These are phyloP conservation scores for Psilocybe mexicana DNA, from an alignment of 1,284 basidiomycete species.

Conservation along the genomic window DNA sequence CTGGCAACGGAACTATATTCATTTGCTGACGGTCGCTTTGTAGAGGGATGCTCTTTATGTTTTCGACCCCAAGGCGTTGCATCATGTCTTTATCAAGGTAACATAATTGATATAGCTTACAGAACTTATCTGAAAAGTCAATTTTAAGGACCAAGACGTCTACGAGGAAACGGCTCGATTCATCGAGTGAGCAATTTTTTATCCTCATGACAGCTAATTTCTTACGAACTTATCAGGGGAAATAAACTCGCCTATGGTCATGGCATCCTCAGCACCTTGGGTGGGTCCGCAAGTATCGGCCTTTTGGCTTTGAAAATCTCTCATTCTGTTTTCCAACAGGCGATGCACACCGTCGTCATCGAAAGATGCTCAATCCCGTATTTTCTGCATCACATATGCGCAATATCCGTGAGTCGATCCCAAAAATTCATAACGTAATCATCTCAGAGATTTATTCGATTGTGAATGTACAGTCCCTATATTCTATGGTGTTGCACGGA, in stretches of 20 bases:
- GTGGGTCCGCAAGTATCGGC: slow-evolving; percentile 15
- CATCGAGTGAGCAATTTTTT: slow-evolving; percentile 22
- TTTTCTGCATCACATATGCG: slow-evolving; percentile 46
- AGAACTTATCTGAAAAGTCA: not conserved
- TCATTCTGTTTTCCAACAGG: slow-evolving; percentile 12
- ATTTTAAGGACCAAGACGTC: not conserved
- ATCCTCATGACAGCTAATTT: not conserved
- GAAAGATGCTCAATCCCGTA: slow-evolving; percentile 48
- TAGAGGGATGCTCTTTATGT: slow-evolving; percentile 38
- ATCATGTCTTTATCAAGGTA: slow-evolving; percentile 42
- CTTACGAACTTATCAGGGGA: slow-evolving; percentile 17
- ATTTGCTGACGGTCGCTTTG: slow-evolving; percentile 30
- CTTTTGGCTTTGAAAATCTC: not conserved
- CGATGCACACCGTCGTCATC: slow-evolving; percentile 38
- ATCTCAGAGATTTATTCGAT: too few relatives aligned
- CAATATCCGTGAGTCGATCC: slow-evolving; percentile 27
- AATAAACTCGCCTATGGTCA: slow-evolving; percentile 37
- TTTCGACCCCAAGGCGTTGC: slow-evolving; percentile 39
- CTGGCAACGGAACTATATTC: slow-evolving; percentile 32
- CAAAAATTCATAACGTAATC: too few relatives aligned
- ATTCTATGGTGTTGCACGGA: slow-evolving; percentile 28
- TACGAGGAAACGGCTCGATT: slow-evolving; percentile 36
- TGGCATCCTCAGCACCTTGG: slow-evolving; percentile 35
- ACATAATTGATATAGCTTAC: not conserved
- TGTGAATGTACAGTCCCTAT: slow-evolving; percentile 23